phyloP scores from a whole-genome alignment of 2,329 filamentous ascomycete genomes.

The Trichoderma afroharzianum region DNA sequence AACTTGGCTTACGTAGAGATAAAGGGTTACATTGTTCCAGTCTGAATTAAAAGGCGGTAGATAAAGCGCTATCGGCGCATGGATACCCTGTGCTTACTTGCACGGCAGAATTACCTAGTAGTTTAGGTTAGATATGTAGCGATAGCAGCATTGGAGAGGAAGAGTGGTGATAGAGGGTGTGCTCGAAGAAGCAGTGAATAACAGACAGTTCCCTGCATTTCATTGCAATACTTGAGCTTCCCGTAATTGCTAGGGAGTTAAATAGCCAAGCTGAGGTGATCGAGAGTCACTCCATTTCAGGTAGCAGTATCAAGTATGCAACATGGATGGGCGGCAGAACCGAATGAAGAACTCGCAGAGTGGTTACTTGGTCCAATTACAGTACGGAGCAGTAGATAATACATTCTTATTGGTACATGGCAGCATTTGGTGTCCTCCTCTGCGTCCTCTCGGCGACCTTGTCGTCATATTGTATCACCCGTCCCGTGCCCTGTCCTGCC shows the following conservation, averaged over 20 bases:
- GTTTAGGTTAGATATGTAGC: not conserved
- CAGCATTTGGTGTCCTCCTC: not conserved
- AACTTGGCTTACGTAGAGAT: not conserved
- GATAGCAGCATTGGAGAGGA: not conserved
- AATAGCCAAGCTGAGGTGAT: not conserved
- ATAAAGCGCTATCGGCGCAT: not conserved
- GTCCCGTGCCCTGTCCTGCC: not conserved
- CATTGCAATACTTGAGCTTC: not conserved
- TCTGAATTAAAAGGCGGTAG: not conserved
- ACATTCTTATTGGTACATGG: conserved; percentile 18
- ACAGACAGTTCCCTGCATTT: not conserved
- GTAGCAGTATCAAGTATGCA: not conserved
- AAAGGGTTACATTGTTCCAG: not conserved
- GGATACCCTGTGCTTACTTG: not conserved
- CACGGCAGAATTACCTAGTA: not conserved
- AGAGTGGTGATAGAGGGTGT: not conserved
- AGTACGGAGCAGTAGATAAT: conserved; percentile 8
- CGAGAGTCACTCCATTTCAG: not conserved
- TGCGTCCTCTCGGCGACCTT: not conserved
- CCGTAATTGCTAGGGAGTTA: not conserved
- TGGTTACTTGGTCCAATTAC: conserved; percentile 7
- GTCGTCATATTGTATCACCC: conserved; percentile 3
- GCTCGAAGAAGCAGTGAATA: not conserved
- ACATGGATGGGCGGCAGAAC: not conserved
- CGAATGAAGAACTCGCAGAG: not conserved